Conservation (phyloP, 495 filamentous ascomycete genomes). For the Antarctomyces pellizariae region DNA sequence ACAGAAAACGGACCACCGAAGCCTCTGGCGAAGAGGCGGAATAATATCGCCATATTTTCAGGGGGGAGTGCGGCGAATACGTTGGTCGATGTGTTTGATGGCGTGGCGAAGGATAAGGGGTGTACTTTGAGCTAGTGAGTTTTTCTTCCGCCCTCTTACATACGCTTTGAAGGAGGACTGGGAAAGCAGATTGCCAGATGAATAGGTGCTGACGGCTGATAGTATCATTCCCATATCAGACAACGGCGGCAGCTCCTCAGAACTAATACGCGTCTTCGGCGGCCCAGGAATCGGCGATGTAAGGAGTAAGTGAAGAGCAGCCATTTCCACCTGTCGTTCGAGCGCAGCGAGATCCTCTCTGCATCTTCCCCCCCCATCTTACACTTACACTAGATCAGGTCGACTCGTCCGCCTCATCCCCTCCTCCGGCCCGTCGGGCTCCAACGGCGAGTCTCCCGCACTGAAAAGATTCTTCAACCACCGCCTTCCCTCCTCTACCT, state of each 20-base stretch:
- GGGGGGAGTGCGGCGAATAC: slow-evolving; percentile 85
- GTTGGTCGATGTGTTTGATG: slow-evolving; percentile 73
- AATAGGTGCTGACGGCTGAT: slow-evolving; percentile 5
- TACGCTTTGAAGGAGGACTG: background rate
- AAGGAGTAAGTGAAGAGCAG: slow-evolving; percentile 39
- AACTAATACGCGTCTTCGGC: slow-evolving; percentile 79
- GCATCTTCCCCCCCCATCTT: background rate
- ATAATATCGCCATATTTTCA: slow-evolving; percentile 56
- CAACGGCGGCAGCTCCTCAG: slow-evolving; percentile 81
- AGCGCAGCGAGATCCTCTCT: background rate
- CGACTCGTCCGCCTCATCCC: slow-evolving; percentile 84
- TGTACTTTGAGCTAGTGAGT: slow-evolving; percentile 42
- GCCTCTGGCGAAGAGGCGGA: too few relatives aligned
- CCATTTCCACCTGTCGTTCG: background rate
- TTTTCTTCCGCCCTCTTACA: slow-evolving; percentile 1
- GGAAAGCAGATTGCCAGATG: slow-evolving; percentile 1
- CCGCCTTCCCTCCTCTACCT: slow-evolving; percentile 36
- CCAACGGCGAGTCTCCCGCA: slow-evolving; percentile 38
- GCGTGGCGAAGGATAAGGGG: slow-evolving; percentile 41
- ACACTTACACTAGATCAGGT: slow-evolving; percentile 21
- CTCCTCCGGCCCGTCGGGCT: slow-evolving; percentile 21
- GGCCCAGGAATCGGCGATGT: slow-evolving; percentile 86
- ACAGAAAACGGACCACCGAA: too few relatives aligned
- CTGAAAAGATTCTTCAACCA: slow-evolving; percentile 72
- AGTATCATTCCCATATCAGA: slow-evolving; percentile 80